Conservation (phyloP, 2,329 filamentous ascomycete species). For the Herpotrichia juniperi region DNA sequence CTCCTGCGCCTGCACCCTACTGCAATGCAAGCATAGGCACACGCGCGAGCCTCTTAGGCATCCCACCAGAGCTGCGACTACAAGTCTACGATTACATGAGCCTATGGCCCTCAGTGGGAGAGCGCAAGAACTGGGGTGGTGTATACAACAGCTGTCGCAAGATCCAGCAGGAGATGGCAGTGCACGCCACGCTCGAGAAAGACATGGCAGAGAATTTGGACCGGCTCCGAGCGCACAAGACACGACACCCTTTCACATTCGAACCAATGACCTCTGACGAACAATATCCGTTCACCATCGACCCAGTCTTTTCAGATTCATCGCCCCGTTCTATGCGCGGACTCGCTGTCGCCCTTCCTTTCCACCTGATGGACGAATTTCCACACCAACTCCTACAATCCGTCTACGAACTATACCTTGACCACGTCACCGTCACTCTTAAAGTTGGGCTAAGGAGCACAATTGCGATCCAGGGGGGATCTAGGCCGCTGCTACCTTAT, state of each 20-base stretch:
- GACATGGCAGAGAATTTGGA: neutral
- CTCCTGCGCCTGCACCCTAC: neutral
- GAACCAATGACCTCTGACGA: too few species aligned
- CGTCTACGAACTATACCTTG: neutral
- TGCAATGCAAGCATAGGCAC: neutral
- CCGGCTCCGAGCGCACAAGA: neutral
- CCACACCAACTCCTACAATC: neutral
- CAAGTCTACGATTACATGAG: constrained; percentile 6
- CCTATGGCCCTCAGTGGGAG: constrained; percentile 1
- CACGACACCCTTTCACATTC: neutral
- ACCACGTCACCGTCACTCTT: neutral
- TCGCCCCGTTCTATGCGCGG: neutral
- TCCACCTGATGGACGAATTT: neutral
- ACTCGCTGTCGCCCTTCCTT: neutral
- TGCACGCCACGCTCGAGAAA: neutral
- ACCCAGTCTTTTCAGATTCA: neutral
- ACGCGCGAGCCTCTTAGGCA: constrained; percentile 4
- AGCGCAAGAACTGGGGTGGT: constrained; percentile 4
- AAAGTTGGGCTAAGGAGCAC: neutral
- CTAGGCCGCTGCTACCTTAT: neutral
- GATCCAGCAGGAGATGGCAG: constrained; percentile 4
- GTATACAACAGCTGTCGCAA: constrained; percentile 12
- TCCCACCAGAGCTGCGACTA: neutral
- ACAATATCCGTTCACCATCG: neutral
- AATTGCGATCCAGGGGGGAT: neutral